These are phyloP conservation scores for Paraphaeosphaeria minitans DNA, from an alignment of 2,329 filamentous ascomycete species.

Conservation along the genomic window DNA sequence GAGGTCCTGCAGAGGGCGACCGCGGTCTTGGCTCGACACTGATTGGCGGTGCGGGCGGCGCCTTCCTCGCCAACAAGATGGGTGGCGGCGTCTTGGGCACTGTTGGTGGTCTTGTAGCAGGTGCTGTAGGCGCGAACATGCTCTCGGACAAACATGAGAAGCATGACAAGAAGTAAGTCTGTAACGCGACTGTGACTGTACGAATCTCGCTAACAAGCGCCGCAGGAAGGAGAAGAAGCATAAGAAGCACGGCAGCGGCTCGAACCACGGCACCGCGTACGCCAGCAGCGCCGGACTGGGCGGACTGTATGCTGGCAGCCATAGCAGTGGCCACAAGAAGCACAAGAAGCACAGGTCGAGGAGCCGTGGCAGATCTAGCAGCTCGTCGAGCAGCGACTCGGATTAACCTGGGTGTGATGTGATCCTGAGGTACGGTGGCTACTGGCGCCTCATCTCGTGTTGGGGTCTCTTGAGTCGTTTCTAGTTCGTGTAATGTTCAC, in stretches of 20 bases:
- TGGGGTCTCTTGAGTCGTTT: background rate
- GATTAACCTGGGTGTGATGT: slow-evolving; percentile 27
- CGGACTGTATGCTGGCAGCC: slow-evolving; percentile 40
- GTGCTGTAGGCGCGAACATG: slow-evolving; percentile 62
- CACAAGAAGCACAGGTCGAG: slow-evolving; percentile 39
- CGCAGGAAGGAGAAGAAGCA: slow-evolving; percentile 42
- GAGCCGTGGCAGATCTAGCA: slow-evolving; percentile 40
- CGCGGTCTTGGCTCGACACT: slow-evolving; percentile 62
- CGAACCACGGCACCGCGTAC: slow-evolving; percentile 34
- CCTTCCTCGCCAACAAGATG: slow-evolving; percentile 59
- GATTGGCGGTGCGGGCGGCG: slow-evolving; percentile 60
- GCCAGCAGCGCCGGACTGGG: slow-evolving; percentile 42
- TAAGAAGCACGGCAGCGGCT: slow-evolving; percentile 38
- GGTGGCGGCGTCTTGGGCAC: slow-evolving; percentile 60
- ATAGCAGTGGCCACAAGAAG: slow-evolving; percentile 35
- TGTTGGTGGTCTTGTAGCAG: slow-evolving; percentile 57
- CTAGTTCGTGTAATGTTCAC: background rate
- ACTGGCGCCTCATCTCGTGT: background rate
- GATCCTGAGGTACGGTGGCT: background rate
- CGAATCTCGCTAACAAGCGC: slow-evolving; percentile 11
- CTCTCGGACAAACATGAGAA: slow-evolving; percentile 55
- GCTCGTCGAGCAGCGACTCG: slow-evolving; percentile 43
- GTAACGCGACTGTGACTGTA: background rate
- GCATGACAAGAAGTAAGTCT: slow-evolving; percentile 42
- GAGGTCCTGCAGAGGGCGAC: slow-evolving; percentile 53